phyloP scores from a whole-genome alignment of 257 asterid genomes.

The Salvia rosmarinus region DNA sequence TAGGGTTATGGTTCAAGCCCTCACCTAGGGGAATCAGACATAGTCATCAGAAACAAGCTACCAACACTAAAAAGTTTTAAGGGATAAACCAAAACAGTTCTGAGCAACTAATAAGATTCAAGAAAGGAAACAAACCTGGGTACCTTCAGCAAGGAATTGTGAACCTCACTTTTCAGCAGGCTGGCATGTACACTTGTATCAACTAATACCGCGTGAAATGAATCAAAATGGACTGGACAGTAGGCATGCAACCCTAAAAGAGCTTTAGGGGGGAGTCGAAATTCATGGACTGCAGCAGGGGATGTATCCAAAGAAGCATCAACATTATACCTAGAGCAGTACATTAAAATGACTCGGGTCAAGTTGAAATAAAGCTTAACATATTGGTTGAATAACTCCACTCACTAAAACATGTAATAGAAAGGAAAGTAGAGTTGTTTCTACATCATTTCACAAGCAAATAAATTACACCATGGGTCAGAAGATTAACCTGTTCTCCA shows the following conservation, averaged over 20 bases:
- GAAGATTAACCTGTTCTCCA: constrained; percentile 67
- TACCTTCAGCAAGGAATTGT: constrained; percentile 66
- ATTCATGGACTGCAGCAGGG: constrained; percentile 94
- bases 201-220: constrained; percentile 81
- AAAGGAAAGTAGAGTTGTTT: neutral
- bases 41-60: constrained; percentile 16
- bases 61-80: neutral
- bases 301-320: constrained; percentile 66
- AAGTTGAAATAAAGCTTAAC: constrained; percentile 4
- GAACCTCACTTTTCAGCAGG: constrained; percentile 67
- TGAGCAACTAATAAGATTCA: constrained; percentile 25
- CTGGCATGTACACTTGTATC: constrained; percentile 77
- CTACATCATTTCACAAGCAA: constrained; percentile 9
- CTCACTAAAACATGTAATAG: constrained; percentile 3
- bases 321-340: constrained; percentile 59
- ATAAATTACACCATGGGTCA: constrained; percentile 12
- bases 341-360: constrained; percentile 35
- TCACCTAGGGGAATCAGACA: constrained; percentile 20
- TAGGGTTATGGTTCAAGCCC: constrained; percentile 10
- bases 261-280: constrained; percentile 88
- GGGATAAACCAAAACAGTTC: constrained; percentile 10
- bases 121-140: constrained; percentile 79
- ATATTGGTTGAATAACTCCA: constrained; percentile 11
- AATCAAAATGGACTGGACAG: constrained; percentile 98
- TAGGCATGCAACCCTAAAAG: constrained; percentile 94